These are phyloP conservation scores for Trichodelitschia bisporula DNA, from an alignment of 495 filamentous ascomycete genomes.

Conservation along the genomic window DNA sequence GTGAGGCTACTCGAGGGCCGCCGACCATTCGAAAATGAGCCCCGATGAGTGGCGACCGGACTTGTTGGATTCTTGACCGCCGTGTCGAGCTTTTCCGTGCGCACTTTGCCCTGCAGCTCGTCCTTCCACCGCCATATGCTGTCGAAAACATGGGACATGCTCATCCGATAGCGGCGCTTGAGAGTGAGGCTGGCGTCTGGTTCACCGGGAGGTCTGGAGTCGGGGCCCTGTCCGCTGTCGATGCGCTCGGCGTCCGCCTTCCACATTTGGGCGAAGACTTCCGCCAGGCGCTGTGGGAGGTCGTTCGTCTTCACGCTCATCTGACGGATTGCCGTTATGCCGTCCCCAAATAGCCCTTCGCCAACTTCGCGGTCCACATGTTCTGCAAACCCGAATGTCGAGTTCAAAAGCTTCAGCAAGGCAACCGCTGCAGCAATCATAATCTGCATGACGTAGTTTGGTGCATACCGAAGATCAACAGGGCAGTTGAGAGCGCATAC, in stretches of 20 bases:
- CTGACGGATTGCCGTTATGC: slow-evolving; percentile 49
- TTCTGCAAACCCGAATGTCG: slow-evolving; percentile 52
- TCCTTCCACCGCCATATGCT: slow-evolving; percentile 87
- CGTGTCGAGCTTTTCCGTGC: slow-evolving; percentile 45
- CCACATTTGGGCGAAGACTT: slow-evolving; percentile 86
- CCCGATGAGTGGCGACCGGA: slow-evolving; percentile 46
- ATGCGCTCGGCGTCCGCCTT: slow-evolving; percentile 34
- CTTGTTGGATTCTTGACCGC: slow-evolving; percentile 74
- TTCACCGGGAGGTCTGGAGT: slow-evolving; percentile 8
- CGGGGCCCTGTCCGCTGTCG: slow-evolving; percentile 1
- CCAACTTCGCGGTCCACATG: slow-evolving; percentile 49
- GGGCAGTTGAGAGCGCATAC: slow-evolving; percentile 17
- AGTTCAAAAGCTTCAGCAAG: slow-evolving; percentile 63
- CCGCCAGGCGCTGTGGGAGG: slow-evolving; percentile 59
- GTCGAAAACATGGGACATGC: slow-evolving; percentile 82
- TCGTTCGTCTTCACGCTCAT: slow-evolving; percentile 69
- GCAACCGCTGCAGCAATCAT: slow-evolving; percentile 70
- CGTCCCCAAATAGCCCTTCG: slow-evolving; percentile 53
- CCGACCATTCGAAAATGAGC: slow-evolving; percentile 2
- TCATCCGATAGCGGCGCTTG: slow-evolving; percentile 72
- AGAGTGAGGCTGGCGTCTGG: slow-evolving; percentile 57
- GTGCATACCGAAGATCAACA: slow-evolving; percentile 34
- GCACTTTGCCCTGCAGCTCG: slow-evolving; percentile 53
- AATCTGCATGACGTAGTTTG: slow-evolving; percentile 83
- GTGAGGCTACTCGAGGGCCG: slow-evolving; percentile 25